Percentiles rank a stretch among this genome's conserved stretches.
These are phyloP conservation scores for Fremontodendron californicum DNA, from an alignment of 345 rosid genomes.

Conservation along the genomic window DNA sequence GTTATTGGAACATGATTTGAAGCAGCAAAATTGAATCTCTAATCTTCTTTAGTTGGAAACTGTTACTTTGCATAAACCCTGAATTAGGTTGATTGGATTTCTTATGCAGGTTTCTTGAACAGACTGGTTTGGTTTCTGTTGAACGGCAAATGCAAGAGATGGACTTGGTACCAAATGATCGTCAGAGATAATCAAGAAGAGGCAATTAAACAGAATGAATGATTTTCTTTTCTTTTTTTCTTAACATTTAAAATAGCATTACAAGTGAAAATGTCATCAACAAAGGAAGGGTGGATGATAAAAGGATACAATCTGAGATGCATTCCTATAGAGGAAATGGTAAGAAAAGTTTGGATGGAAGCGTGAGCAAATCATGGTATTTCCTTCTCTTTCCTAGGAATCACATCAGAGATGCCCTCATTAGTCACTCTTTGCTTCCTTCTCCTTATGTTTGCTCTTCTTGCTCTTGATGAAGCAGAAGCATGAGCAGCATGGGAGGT, in stretches of 20 bases:
- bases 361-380: neutral
- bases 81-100: slow-evolving; percentile 11
- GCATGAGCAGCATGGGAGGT: slow-evolving; percentile 42
- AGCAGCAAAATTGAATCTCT: neutral
- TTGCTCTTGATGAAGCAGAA: slow-evolving; percentile 49
- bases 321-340: slow-evolving; percentile 16
- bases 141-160: slow-evolving; percentile 76
- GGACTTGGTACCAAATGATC: slow-evolving; percentile 51
- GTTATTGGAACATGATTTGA: neutral
- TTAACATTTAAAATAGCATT: neutral
- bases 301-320: slow-evolving; percentile 16
- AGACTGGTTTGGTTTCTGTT: slow-evolving; percentile 73
- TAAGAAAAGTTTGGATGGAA: slow-evolving; percentile 10
- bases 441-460: slow-evolving; percentile 35
- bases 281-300: slow-evolving; percentile 16
- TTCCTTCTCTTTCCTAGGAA: neutral
- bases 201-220: neutral
- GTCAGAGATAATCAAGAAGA: slow-evolving; percentile 32
- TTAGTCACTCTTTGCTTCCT: slow-evolving; percentile 24
- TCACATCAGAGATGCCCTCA: neutral
- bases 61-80: neutral
- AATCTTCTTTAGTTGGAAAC: slow-evolving; percentile 1
- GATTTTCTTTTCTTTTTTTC: neutral
- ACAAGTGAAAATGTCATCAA: slow-evolving; percentile 12
- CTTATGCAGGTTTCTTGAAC: slow-evolving; percentile 69